A percentile compares a stretch with the other conserved stretches of the same genome.
Evolutionary conservation across 139 green algal species (phyloP).

Genomic region (Chlamydomonas urium): DNA sequence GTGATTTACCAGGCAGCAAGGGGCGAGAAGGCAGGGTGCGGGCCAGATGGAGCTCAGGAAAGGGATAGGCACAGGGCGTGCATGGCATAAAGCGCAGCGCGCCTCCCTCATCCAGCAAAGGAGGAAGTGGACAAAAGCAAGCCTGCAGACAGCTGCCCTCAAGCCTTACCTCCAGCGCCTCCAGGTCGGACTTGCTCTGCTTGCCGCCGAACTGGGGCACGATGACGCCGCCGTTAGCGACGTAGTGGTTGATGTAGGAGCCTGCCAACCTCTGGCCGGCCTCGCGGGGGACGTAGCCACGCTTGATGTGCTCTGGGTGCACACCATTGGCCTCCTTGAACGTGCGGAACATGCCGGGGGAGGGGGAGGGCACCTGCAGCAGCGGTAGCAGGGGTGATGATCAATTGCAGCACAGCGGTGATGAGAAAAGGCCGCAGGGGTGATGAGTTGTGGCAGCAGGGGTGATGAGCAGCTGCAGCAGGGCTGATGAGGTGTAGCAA

Average conservation of each 20-base stretch:
- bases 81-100: too few species aligned
- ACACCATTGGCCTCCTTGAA: constrained; percentile 20
- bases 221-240: constrained; percentile 62
- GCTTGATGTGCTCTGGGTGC: constrained; percentile 58
- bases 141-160: too few species aligned
- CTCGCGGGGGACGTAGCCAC: constrained; percentile 53
- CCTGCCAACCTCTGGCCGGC: constrained; percentile 47
- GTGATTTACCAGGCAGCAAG: too few species aligned
- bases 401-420: too few species aligned
- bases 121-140: background rate
- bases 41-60: too few species aligned
- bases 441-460: too few species aligned
- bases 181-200: constrained; percentile 44
- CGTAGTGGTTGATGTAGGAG: constrained; percentile 83
- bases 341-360: constrained; percentile 40
- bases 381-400: too few species aligned
- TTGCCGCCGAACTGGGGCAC: constrained; percentile 29
- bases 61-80: too few species aligned
- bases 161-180: constrained; percentile 48
- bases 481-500: too few species aligned
- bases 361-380: constrained; percentile 61
- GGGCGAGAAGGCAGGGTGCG: too few species aligned
- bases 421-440: too few species aligned
- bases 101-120: background rate
- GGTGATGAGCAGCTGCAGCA: too few species aligned